A percentile compares a stretch with the other conserved stretches of the same genome.
Evolutionary conservation across 2,329 filamentous ascomycete species (phyloP).

Genomic region (Knufia fluminis): DNA sequence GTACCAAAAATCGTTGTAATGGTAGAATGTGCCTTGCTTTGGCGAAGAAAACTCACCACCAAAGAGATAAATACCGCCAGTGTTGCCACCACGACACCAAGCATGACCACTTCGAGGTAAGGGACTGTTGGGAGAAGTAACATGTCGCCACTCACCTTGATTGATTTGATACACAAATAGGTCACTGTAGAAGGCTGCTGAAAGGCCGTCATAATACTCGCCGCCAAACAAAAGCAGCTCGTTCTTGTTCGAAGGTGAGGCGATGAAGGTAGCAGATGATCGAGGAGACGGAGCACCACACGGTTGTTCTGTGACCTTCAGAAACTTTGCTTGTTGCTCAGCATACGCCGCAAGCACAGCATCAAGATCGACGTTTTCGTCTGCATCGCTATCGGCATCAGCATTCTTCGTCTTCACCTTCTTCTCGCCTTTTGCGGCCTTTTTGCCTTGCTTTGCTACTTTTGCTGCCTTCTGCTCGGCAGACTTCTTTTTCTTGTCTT

Average conservation of each 20-base stretch:
- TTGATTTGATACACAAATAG: slow-evolving; percentile 64
- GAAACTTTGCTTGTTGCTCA: slow-evolving; percentile 83
- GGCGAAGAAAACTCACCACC: slow-evolving; percentile 91
- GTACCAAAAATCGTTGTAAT: slow-evolving; percentile 98
- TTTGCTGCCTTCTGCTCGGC: slow-evolving; percentile 47
- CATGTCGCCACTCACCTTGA: slow-evolving; percentile 79
- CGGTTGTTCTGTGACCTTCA: slow-evolving; percentile 79
- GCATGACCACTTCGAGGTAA: slow-evolving; percentile 87
- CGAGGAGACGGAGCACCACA: slow-evolving; percentile 66
- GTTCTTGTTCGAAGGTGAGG: slow-evolving; percentile 75
- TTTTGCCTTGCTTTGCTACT: slow-evolving; percentile 73
- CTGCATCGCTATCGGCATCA: slow-evolving; percentile 70
- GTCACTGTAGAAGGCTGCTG: slow-evolving; percentile 64
- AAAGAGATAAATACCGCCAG: slow-evolving; percentile 79
- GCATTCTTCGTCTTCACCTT: slow-evolving; percentile 59
- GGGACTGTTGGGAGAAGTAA: slow-evolving; percentile 85
- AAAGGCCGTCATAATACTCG: slow-evolving; percentile 87
- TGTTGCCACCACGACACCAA: slow-evolving; percentile 83
- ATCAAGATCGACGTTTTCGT: slow-evolving; percentile 86
- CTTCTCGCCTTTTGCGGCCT: slow-evolving; percentile 65
- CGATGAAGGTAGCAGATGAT: slow-evolving; percentile 71
- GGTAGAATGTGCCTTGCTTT: slow-evolving; percentile 96
- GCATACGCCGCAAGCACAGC: slow-evolving; percentile 87
- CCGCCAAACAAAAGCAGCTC: slow-evolving; percentile 88
- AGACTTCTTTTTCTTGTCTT: slow-evolving; percentile 48